Evolutionary conservation across 371 early-diverging fungal genomes (phyloP).

Genomic region (Thermomucor indicae-seudaticae): DNA sequence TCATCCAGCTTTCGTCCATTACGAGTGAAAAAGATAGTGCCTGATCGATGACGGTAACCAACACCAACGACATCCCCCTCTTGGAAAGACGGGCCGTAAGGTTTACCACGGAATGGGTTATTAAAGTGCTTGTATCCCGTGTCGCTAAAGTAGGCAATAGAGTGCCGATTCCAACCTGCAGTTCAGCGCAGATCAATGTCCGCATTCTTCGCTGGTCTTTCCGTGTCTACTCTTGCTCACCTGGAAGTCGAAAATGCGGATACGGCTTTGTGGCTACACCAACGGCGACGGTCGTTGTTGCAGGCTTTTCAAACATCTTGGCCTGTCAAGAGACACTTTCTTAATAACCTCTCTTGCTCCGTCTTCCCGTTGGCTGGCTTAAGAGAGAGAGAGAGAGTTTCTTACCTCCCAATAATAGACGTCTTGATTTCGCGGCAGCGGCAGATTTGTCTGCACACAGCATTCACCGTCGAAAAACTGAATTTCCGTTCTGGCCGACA

Average conservation of each 20-base stretch:
- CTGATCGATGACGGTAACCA: slow-evolving; percentile 73
- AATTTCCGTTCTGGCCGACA: slow-evolving; percentile 74
- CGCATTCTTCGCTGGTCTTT: background rate
- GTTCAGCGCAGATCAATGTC: background rate
- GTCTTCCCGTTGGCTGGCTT: too few relatives aligned
- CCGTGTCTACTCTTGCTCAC: slow-evolving; percentile 26
- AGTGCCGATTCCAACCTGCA: slow-evolving; percentile 67
- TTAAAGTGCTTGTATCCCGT: slow-evolving; percentile 62
- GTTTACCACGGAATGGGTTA: slow-evolving; percentile 58
- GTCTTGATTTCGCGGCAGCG: slow-evolving; percentile 75
- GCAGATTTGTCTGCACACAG: slow-evolving; percentile 79
- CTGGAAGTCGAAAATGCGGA: slow-evolving; percentile 64
- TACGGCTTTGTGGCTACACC: slow-evolving; percentile 71
- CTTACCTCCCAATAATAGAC: slow-evolving; percentile 64
- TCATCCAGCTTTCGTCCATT: slow-evolving; percentile 66
- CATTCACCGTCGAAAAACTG: slow-evolving; percentile 67
- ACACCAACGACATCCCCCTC: slow-evolving; percentile 78
- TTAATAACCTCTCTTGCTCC: too few relatives aligned
- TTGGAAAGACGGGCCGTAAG: slow-evolving; percentile 56
- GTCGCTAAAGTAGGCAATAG: slow-evolving; percentile 68
- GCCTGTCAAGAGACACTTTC: slow-evolving; percentile 28
- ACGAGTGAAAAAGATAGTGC: slow-evolving; percentile 74
- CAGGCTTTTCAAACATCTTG: slow-evolving; percentile 70
- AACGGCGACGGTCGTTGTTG: slow-evolving; percentile 53
- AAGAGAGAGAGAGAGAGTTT: background rate